Base-by-base conservation (phyloP, 345 rosid species). In the Sapria himalayana region DNA sequence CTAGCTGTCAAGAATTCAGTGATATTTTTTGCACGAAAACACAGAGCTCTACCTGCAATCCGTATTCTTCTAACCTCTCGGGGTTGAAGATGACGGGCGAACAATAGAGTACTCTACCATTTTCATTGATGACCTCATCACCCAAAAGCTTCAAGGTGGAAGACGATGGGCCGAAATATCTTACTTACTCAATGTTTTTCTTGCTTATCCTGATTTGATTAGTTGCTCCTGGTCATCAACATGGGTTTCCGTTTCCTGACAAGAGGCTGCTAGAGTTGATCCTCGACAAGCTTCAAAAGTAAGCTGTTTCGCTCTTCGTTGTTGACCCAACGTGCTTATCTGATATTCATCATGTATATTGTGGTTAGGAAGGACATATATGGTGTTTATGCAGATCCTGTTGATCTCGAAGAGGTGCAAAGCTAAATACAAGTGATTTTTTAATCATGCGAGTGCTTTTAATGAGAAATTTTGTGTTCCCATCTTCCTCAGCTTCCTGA, bases 211-310 rank as follows among this genome's bases (percentile, higher is more conserved):
- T 45, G 20, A 12, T 61, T 61, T 50, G 38, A 20, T 48, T 49
- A 85, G 93, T 78, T 48, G 64, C 73, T 7, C 78, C 48, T 2
- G 50, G 33, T 35, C 58, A 33, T 33, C 50, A 59, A 20, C 39
- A 61, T 23, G 48, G 22, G 37, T 34, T 74, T 45, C 72, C 84
- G 19, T 56, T 86, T 56, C 80, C 84, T 24, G 97, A 86, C 18
- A 78, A 70, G 71, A 86, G 70, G 66, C 39, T 59, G 5, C 48
- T 86, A 58, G 89, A 81, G 56, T 65, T 75, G 66, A 76, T 86
- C 48, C 82, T 86, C 35, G 94, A 81, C 66, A 86, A 76, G 51
- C 78, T 86, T 60, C 97, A 86, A 37, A 86, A 76, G 97, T 86
- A 54, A 18, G 53, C 67, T 61, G 12, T 21, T 10, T 19, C 8